phyloP scores from a whole-genome alignment of 257 asterid genomes.

The Solanum lignicaule region DNA sequence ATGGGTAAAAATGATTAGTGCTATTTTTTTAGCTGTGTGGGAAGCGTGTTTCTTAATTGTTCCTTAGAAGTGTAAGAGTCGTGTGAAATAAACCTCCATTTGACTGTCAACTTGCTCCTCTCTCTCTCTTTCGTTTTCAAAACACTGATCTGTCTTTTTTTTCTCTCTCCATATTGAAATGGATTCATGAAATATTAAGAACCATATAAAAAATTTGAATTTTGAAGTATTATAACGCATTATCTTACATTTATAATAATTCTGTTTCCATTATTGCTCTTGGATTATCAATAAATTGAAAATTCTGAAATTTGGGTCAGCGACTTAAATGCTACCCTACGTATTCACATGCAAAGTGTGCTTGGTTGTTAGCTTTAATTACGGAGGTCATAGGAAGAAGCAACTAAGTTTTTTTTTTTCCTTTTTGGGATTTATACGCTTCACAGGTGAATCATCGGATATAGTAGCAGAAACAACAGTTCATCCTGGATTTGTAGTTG shows the following conservation, averaged over 20 bases:
- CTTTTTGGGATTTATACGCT: not conserved
- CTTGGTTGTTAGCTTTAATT: constrained; percentile 19
- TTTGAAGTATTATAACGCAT: not conserved
- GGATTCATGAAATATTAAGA: not conserved
- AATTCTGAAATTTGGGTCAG: not conserved
- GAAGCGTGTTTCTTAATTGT: constrained; percentile 1
- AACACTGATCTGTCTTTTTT: not conserved
- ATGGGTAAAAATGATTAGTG: not conserved
- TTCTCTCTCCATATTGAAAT: not conserved
- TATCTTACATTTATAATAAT: not conserved
- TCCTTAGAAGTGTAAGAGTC: not conserved
- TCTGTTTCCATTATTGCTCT: not conserved
- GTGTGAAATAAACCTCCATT: not conserved
- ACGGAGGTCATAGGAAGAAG: constrained; percentile 2
- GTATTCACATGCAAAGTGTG: constrained; percentile 40
- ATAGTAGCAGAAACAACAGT: not conserved
- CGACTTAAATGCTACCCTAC: constrained; percentile 37
- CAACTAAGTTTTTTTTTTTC: not conserved
- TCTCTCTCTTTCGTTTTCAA: not conserved
- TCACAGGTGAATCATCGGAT: not conserved
- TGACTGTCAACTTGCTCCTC: not conserved
- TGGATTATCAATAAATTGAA: not conserved
- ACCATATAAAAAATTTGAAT: not conserved
- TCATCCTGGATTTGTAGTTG: not conserved
- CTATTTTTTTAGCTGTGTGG: not conserved